phyloP scores from a whole-genome alignment of 179 eudicot species.

The Vitellaria paradoxa region DNA sequence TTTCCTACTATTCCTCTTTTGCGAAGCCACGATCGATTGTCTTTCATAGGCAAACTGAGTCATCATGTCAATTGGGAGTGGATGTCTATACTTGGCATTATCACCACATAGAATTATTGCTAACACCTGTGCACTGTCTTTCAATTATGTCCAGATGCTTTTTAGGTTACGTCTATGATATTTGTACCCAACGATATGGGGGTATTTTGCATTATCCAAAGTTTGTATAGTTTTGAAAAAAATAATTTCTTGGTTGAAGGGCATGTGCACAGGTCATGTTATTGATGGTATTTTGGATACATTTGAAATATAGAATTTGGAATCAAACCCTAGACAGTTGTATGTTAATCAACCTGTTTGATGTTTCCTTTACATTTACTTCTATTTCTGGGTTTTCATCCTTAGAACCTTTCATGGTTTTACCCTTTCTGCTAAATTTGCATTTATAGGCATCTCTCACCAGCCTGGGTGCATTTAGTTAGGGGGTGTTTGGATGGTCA shows the following conservation, averaged over 20 bases:
- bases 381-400: not conserved
- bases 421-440: not conserved
- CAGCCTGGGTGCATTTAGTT: not conserved
- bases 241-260: conserved; percentile 19
- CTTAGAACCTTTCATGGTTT: not conserved
- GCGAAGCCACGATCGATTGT: conserved; percentile 9
- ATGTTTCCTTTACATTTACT: not conserved
- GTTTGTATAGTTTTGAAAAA: conserved; percentile 37
- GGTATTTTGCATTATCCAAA: conserved; percentile 23
- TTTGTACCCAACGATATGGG: conserved; percentile 36
- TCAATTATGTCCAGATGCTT: conserved; percentile 23
- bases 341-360: not conserved
- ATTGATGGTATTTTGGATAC: conserved; percentile 1
- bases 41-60: not conserved
- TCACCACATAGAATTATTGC: conserved; percentile 14
- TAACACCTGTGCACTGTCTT: conserved; percentile 23
- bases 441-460: not conserved
- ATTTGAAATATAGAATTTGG: not conserved
- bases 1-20: conserved; percentile 3
- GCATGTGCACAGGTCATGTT: conserved; percentile 22
- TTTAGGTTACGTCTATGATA: conserved; percentile 32
- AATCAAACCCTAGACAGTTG: not conserved
- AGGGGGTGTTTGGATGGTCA: not conserved
- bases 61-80: conserved; percentile 7
- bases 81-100: conserved; percentile 13